Conservation (phyloP, 768 basidiomycete genomes). For the Lentinula sp. region DNA sequence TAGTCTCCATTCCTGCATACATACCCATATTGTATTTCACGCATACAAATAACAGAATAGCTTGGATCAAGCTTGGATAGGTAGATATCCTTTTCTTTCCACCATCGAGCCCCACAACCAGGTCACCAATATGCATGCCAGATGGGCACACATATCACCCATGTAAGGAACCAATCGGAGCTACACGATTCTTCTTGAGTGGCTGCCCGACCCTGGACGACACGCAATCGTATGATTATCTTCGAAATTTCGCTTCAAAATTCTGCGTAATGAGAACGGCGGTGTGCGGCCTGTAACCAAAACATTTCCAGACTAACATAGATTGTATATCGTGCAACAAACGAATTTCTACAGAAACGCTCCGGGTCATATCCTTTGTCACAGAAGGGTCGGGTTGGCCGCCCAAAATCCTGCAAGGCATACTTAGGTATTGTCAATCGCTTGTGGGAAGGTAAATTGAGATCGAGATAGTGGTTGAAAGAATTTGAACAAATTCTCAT, state of each 20-base stretch:
- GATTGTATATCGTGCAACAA: no score
- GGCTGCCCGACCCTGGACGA: neutral
- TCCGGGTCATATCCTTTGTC: no score
- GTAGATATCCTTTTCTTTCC: no score
- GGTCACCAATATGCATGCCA: no score
- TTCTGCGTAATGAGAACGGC: neutral
- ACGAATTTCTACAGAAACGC: no score
- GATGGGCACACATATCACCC: no score
- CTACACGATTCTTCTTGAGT: no score
- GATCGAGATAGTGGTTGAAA: neutral
- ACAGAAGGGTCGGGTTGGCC: no score
- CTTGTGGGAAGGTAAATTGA: neutral
- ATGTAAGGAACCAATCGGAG: no score
- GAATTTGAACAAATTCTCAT: neutral
- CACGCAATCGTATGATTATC: neutral
- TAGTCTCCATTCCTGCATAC: slow-evolving; percentile 15
- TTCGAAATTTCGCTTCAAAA: neutral
- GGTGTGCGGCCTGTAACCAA: neutral
- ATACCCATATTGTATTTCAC: slow-evolving; percentile 15
- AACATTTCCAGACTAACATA: no score
- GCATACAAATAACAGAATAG: slow-evolving; percentile 10
- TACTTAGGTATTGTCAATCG: neutral
- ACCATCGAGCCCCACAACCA: no score
- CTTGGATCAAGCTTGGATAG: neutral
- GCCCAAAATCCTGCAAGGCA: neutral